These are phyloP conservation scores for Astragalus membranaceus DNA, from an alignment of 306 rosid genomes.

Conservation along the genomic window DNA sequence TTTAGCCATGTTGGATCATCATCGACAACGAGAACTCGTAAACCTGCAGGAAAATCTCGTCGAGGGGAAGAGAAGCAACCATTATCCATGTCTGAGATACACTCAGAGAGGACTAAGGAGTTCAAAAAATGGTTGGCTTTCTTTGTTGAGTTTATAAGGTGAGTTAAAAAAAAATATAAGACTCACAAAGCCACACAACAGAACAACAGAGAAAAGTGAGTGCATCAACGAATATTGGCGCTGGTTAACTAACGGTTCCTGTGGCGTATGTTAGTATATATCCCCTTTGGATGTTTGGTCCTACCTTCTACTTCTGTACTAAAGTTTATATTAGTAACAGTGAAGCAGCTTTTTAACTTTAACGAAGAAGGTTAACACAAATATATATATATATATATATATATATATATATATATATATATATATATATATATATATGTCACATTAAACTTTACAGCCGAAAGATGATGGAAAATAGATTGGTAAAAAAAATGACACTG, in stretches of 20 bases:
- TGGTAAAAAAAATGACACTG: neutral
- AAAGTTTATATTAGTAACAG: constrained; percentile 9
- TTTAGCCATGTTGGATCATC: constrained; percentile 97
- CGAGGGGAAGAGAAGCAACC: constrained; percentile 77
- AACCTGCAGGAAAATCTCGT: constrained; percentile 79
- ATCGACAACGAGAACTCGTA: constrained; percentile 88
- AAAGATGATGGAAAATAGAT: neutral
- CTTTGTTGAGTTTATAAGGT: constrained; percentile 45
- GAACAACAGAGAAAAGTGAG: constrained; percentile 5
- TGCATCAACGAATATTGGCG: constrained; percentile 62
- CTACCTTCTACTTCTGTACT: constrained; percentile 15
- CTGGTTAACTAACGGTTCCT: constrained; percentile 55
- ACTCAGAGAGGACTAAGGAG: neutral
- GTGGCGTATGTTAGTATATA: constrained; percentile 40
- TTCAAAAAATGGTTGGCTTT: constrained; percentile 25
- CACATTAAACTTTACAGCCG: constrained; percentile 17
- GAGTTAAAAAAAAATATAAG: neutral
- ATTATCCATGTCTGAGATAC: constrained; percentile 53
- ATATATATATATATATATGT: neutral
- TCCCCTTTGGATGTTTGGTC: constrained; percentile 17
- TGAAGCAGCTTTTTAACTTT: neutral
- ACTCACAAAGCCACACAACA: neutral
- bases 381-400: neutral
- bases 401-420: too few relatives aligned
- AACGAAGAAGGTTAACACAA: neutral